Base-by-base conservation (phyloP, 2,329 filamentous ascomycete species). In the Sarocladium kiliense region DNA sequence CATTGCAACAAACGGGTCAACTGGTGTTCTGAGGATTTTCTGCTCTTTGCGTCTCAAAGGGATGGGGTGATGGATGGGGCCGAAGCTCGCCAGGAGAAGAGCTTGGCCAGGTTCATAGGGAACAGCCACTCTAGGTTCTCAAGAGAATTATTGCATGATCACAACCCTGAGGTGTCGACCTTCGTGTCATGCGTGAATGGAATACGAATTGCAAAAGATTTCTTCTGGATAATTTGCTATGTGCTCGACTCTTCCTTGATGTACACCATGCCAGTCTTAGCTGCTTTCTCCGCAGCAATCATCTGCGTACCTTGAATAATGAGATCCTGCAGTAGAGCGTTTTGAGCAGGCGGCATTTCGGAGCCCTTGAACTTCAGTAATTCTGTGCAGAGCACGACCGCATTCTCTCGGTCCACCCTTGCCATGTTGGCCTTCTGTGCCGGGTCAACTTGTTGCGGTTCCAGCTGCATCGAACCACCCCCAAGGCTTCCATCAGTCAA, bases 341-440 rank as follows among this genome's bases (percentile, higher is more conserved):
- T 65, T 26, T 72, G 70, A 57, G 68, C 64, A 1, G 71, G 60
- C 1, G 74, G 65, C 59, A 83, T 62, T 6, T 72, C 68, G 1
- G 68, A 65, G 0, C 72, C 68, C 18, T 72, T 70, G 44, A 71
- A 73, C 61, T 74, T 75, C 39, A 84, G 61, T 54, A 87, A 61
- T 65, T 85, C 78, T 2, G 76, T 76, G 3, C 84, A 74, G 56
- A 87, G 65, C 1, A 86, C 79, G 21, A 87, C 67, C 0, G 76
- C 81, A 58, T 87, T 87, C 65, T 86, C 82, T 9, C 81, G 74
- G 61, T 86, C 82, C 5, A 81, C 71, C 57, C 73, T 74, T 1
- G 70, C 68, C 71, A 79, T 78, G 42, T 71, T 72, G 1, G 72
- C 75, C 41, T 70, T 65, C 55, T 74, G 70, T 23, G 67, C 68